Base-by-base conservation (phyloP, 176 grass and related monocot genomes). In the Eragrostis nindensis region DNA sequence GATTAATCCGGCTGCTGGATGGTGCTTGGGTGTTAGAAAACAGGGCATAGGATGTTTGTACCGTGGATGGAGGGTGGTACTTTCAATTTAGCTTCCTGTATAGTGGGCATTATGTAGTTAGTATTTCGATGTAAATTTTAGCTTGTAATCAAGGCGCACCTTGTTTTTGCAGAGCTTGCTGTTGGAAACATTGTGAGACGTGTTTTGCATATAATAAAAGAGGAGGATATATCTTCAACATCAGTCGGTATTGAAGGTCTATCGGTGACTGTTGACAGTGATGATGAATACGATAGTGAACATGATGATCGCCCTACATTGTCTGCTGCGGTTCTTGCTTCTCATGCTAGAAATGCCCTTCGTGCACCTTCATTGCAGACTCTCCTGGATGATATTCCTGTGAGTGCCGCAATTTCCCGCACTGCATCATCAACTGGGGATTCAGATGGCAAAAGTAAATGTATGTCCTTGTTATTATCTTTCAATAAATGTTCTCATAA, bases 171-270 rank as follows among this genome's bases (percentile, higher is more conserved):
- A 98, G 95, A 98, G 72, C 88, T 98, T 59, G 90, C 95, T 81
- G 86, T 95, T 73, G 95, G 92, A 62, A 95, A 98, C 88, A 98
- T 95, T 83, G 92, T 98, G 48, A 98, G 95, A 79, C 90, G 95
- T 71, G 86, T 95, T 72, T 74, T 98, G 66, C 95, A 98, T 85
- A 93, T 98, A 73, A 98, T 98, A 77, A 90, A 94, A 81, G 95
- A 98, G 75, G 92, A 98, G 82, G 93, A 98, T 82, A 73, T 94
- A 46, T 91, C 95, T 68, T 91, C 88, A 22, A 87, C 90, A 49
- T 68, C 88, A 74, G 80, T 91, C 66, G 82, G 86, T 22, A 87
- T 95, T 39, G 92, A 95, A 80, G 95, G 90, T 57, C 79, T 95
- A 68, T 88, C 82, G 30, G 72, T 95, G 30, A 71, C 92, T 30